phyloP scores from a whole-genome alignment of 2,329 filamentous ascomycete species.

The Colletotrichum nymphaeae region DNA sequence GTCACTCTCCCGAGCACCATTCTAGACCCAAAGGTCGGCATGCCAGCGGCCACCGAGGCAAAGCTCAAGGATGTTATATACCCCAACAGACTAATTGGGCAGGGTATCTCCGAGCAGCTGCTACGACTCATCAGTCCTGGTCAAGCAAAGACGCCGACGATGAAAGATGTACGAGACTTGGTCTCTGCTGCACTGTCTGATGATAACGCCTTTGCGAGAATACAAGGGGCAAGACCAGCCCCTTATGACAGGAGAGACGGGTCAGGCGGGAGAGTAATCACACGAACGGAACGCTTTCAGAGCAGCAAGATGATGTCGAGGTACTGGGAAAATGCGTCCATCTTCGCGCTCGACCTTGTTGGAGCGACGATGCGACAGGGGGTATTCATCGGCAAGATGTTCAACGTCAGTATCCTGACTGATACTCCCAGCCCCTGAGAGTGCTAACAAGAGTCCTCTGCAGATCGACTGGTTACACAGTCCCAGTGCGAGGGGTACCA shows the following conservation, averaged over 20 bases:
- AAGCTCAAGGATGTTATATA: conserved; percentile 55
- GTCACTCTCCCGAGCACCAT: conserved; percentile 77
- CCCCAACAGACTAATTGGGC: conserved; percentile 67
- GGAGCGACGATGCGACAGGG: conserved; percentile 75
- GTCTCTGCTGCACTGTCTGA: conserved; percentile 60
- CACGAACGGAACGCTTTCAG: conserved; percentile 1
- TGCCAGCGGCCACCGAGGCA: conserved; percentile 49
- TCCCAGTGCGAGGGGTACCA: conserved; percentile 71
- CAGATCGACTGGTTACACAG: conserved; percentile 82
- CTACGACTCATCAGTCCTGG: conserved; percentile 49
- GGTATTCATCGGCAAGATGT: conserved; percentile 79
- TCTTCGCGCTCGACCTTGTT: conserved; percentile 73
- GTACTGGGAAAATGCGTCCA: conserved; percentile 76
- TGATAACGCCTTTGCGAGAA: conserved; percentile 8
- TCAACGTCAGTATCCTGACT: conserved; percentile 48
- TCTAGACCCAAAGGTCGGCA: conserved; percentile 64
- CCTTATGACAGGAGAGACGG: conserved; percentile 50
- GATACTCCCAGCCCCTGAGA: background rate
- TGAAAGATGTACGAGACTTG: conserved; percentile 61
- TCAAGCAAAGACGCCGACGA: conserved; percentile 49
- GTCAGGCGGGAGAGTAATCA: background rate
- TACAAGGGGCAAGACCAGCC: background rate
- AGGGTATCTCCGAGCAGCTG: conserved; percentile 55
- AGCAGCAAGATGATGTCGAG: conserved; percentile 76
- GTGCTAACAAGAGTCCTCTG: background rate